A percentile compares a stretch with the other conserved stretches of the same genome.
Evolutionary conservation across 2,329 filamentous ascomycete genomes (phyloP).

Genomic region (Oidium heveae): DNA sequence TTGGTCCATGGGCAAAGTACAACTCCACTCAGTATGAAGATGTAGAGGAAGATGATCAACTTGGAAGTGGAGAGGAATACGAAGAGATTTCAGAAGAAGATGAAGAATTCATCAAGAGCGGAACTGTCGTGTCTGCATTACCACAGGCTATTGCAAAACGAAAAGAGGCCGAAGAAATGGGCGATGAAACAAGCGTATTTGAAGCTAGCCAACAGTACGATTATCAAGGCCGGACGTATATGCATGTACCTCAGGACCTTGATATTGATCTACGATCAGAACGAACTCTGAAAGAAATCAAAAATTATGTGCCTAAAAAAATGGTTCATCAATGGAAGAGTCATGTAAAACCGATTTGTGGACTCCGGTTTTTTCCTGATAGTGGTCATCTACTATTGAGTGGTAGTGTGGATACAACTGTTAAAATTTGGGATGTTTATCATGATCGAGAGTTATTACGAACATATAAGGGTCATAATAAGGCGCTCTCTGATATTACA

Average conservation of each 20-base stretch:
- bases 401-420: constrained; percentile 67
- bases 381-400: constrained; percentile 78
- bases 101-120: constrained; percentile 36
- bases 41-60: constrained; percentile 44
- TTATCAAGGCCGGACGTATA: constrained; percentile 88
- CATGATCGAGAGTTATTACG: constrained; percentile 71
- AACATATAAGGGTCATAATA: constrained; percentile 75
- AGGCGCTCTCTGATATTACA: constrained; percentile 68
- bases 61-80: constrained; percentile 58
- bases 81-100: constrained; percentile 49
- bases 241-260: constrained; percentile 86
- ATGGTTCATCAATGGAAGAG: constrained; percentile 72
- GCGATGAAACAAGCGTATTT: constrained; percentile 65
- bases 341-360: constrained; percentile 64
- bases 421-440: constrained; percentile 90
- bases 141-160: constrained; percentile 26
- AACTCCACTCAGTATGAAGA: constrained; percentile 46
- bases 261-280: constrained; percentile 70
- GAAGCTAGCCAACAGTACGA: constrained; percentile 65
- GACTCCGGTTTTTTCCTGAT: constrained; percentile 66
- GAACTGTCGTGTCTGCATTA: constrained; percentile 32
- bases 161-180: constrained; percentile 30
- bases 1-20: constrained; percentile 87
- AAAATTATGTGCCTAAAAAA: constrained; percentile 91
- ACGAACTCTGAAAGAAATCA: constrained; percentile 34